Evolutionary conservation across 2,329 filamentous ascomycete genomes (phyloP), one percentile per base, ranked within the genome.

Genomic region (Stagonosporopsis chrysanthemi): DNA sequence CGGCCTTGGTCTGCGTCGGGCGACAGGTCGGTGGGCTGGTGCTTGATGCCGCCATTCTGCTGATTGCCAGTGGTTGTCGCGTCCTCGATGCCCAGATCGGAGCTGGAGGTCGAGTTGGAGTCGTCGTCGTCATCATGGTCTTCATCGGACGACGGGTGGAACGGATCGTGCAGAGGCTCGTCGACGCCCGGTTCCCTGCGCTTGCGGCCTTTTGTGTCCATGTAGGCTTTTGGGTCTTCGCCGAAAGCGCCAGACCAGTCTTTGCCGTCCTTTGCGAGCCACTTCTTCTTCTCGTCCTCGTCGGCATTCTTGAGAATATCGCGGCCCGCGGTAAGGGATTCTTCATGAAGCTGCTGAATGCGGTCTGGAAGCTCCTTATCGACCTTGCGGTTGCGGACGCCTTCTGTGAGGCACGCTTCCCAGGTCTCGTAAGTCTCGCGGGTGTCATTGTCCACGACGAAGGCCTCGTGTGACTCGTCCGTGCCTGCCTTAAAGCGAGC

Each of bases 391-490:
- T 82, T 78, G 2, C 95, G 87, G 0, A 97, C 91, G 12, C 94
- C 94, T 75, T 98, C 93, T 0, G 92, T 87, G 38, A 90, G 86
- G 74, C 94, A 97, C 0, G 92, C 91, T 75, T 97, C 92, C 92
- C 93, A 98, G 0, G 90, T 90, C 78, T 98, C 94, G 63, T 91
- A 96, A 0, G 93, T 97, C 80, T 98, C 95, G 29, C 94, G 88
- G 1, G 90, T 89, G 72, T 96, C 88, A 69, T 96, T 97, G 75
- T 96, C 91, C 44, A 87, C 85, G 22, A 97, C 88, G 66, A 97
- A 97, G 1, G 82, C 83, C 63, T 91, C 84, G 72, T 98, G 95
- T 17, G 91, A 90, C 51, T 91, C 87, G 73, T 97, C 93, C 45
- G 91, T 96, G 14, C 94, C 94, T 0, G 93, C 88, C 63, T 95